Base-by-base conservation (phyloP, 805 yeast species). In the Saccharomycopsis oosterbeekiorum region DNA sequence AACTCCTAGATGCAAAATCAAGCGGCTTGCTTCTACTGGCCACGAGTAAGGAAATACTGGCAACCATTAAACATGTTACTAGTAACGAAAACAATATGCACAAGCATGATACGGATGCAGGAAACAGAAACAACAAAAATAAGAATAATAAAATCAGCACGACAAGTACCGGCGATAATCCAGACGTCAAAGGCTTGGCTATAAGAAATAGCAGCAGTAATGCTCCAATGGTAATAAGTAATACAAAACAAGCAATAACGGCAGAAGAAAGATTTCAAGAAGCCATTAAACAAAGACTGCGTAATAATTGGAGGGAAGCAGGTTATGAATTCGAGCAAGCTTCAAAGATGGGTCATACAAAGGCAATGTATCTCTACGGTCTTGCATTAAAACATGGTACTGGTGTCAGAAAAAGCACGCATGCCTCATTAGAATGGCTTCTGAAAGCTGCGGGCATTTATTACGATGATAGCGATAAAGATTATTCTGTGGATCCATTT, bases 341-440 rank as follows among this genome's bases (percentile, higher is more conserved):
- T 1, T 86, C 92, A 4, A 76, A 77, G 60, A 71, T 75, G n/a
- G 88, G 89, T 8, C 77, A 80, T 65, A 76, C 75, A 64, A 81
- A 84, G 54, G 96, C 91, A 0, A 86, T 83, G 85, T 76, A 83
- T 56, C 69, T 86, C 37, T 88, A 86, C 67, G 89, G 89, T 0
- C 70, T 85, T 65, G 86, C 91, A 0, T 71, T 88, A 26, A 74
- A 86, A 57, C 74, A 79, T 61, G 94, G 93, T 0, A 84, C 83
- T 70, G 94, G 94, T 0, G 82, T 85, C 11, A 75, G 80, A 19
- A 78, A 76, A 59, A 85, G 85, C 67, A 79, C 80, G 50, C 67
- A 71, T 19, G 80, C 78, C 57, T 80, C 90, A 2, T 75, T 84
- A 55, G 71, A 75, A 59, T 86, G 89, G 88, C 74, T 88, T 4